Evolutionary conservation across 352 stramenopile species (phyloP), one percentile per base, ranked within the genome.

Genomic region (Pilasporangium apinafurcum): DNA sequence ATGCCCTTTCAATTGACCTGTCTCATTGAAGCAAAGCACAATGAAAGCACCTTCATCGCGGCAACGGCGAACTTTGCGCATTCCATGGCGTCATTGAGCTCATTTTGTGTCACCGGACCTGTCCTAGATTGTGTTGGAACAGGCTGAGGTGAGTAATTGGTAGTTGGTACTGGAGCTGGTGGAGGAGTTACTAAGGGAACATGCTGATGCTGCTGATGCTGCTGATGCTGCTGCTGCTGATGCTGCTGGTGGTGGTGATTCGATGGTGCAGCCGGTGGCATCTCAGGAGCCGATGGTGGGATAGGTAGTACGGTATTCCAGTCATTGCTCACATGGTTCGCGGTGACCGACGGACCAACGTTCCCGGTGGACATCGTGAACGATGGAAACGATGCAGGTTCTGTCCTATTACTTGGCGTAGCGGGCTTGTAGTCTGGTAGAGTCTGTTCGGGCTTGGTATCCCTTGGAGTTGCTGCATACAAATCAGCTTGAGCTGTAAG

Each of bases 81-180:
- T 43, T 93, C 81, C 37, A 91, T 83, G 8, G 81, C 81, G 37
- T 93, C 81, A 41, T 89, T 86, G 25, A 91, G 73, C 24, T 93
- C 65, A 43, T 60, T 83, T 29, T 87, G 74, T 14, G 73, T 81
- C 17, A 75, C 59, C 3, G 64, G 59, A 5, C 68, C 64, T 33
- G 34, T 9, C 25, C 22, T 22, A 7, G 20, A 3, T 6, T n/a
- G 21, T 26, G 44, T 14, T 17, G 40, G 21, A 18, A 8, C 20
- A 17, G 34, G 9, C 9, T 14, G 16, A 18, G 42, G 20, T 9
- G 41, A 22, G 14, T 39, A 39, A 12, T 39, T 17, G 16, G 12
- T 17, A 24, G 20, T 21, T 20, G 21, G 22, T 26, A 25, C 21
- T 7, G 42, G 14, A 13, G 41, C 20, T n/a, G 31, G 14, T 36